Evolutionary conservation across 345 rosid genomes (phyloP).

Genomic region (Gossypium rotundifolium): DNA sequence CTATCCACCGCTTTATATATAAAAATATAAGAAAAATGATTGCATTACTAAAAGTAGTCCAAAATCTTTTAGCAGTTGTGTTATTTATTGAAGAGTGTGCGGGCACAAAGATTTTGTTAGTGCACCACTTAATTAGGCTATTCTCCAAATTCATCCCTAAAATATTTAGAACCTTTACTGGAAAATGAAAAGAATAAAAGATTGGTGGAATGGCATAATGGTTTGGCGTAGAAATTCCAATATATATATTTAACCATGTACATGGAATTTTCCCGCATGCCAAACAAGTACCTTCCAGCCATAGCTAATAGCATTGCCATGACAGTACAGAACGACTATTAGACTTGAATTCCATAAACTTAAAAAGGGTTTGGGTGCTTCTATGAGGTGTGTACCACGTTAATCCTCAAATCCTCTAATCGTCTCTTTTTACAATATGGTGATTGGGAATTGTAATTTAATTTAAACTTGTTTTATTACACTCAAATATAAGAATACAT

Average conservation of each 20-base stretch:
- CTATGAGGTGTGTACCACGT: too few species aligned
- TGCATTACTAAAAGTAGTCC: too few species aligned
- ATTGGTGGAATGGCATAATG: background rate
- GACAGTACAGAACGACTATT: background rate
- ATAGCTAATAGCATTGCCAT: background rate
- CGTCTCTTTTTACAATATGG: too few species aligned
- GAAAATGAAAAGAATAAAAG: background rate
- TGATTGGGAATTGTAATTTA: too few species aligned
- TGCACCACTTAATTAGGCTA: background rate
- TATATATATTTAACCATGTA: background rate
- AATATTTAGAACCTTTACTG: background rate
- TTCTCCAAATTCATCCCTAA: background rate
- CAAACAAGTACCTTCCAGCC: background rate
- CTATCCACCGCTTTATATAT: too few species aligned
- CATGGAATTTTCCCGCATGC: conserved; percentile 1
- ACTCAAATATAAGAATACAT: too few species aligned
- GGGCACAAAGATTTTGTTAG: background rate
- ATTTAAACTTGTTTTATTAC: too few species aligned
- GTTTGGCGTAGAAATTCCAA: conserved; percentile 6
- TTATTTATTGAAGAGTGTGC: background rate
- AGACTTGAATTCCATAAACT: too few species aligned
- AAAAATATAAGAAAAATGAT: too few species aligned
- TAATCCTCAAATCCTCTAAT: too few species aligned
- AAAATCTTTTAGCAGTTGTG: too few species aligned
- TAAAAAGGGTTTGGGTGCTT: too few species aligned